Conservation (phyloP, 2,329 filamentous ascomycete genomes). For the Epichloe hybrida region DNA sequence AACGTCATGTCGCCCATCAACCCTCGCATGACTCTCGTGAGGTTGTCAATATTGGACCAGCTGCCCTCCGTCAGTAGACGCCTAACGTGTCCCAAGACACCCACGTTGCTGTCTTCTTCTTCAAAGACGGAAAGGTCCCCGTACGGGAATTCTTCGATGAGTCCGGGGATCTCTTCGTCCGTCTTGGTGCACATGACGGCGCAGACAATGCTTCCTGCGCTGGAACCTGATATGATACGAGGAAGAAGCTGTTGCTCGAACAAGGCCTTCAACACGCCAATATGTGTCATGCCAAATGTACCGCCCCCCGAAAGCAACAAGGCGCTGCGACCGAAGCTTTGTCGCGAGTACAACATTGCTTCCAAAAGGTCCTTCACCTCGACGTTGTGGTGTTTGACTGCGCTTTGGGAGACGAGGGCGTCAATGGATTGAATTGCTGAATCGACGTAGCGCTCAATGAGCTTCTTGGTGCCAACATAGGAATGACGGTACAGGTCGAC, state of each 20-base stretch:
- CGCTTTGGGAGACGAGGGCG: constrained; percentile 50
- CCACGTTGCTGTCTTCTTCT: constrained; percentile 41
- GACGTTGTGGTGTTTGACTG: constrained; percentile 33
- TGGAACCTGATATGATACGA: constrained; percentile 76
- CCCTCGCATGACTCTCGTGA: constrained; percentile 67
- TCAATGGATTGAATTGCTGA: constrained; percentile 64
- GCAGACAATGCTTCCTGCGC: constrained; percentile 76
- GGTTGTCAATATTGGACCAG: constrained; percentile 72
- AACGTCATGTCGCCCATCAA: constrained; percentile 86
- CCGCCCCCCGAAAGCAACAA: constrained; percentile 69
- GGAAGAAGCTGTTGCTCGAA: constrained; percentile 64
- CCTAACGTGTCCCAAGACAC: constrained; percentile 53
- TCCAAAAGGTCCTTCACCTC: constrained; percentile 50
- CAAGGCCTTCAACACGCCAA: constrained; percentile 72
- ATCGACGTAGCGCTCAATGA: constrained; percentile 79
- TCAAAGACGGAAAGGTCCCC: constrained; percentile 76
- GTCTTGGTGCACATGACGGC: constrained; percentile 66
- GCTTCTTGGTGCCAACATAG: constrained; percentile 70
- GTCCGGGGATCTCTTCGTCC: constrained; percentile 60
- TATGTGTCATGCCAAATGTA: constrained; percentile 85
- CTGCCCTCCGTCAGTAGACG: constrained; percentile 69
- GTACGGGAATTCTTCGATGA: constrained; percentile 59
- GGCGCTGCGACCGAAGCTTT: constrained; percentile 75
- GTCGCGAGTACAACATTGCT: constrained; percentile 55
- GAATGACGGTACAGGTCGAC: constrained; percentile 71